phyloP scores from a whole-genome alignment of 2,329 filamentous ascomycete species.

The Xylariaceae sp. region DNA sequence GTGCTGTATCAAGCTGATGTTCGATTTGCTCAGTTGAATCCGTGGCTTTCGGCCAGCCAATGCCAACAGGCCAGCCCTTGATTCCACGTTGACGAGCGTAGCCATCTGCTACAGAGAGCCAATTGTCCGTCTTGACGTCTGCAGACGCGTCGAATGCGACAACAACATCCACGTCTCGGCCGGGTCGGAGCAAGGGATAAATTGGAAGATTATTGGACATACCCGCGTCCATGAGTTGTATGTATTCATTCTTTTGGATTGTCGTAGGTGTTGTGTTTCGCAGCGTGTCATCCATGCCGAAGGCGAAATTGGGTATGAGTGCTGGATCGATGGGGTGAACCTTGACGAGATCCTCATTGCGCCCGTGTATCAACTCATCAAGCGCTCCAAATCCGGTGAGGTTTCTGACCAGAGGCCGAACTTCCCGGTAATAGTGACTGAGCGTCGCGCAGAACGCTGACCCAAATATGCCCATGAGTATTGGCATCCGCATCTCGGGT shows the following conservation, averaged over 20 bases:
- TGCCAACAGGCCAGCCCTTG: conserved; percentile 90
- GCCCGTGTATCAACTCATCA: conserved; percentile 78
- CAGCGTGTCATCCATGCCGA: conserved; percentile 74
- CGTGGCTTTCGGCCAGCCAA: conserved; percentile 78
- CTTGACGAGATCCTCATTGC: conserved; percentile 81
- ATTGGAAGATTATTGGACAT: conserved; percentile 99
- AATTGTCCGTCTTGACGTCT: conserved; percentile 91
- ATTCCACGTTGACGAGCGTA: conserved; percentile 88
- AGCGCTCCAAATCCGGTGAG: conserved; percentile 73
- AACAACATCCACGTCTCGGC: conserved; percentile 83
- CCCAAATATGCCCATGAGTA: conserved; percentile 92
- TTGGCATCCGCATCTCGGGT: conserved; percentile 79
- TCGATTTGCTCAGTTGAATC: conserved; percentile 59
- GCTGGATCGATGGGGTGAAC: conserved; percentile 94
- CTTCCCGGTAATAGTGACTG: conserved; percentile 92
- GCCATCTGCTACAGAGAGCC: conserved; percentile 90
- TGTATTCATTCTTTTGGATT: conserved; percentile 67
- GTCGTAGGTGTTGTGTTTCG: conserved; percentile 75
- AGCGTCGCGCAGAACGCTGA: conserved; percentile 95
- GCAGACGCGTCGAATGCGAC: conserved; percentile 93
- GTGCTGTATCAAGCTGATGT: conserved; percentile 65
- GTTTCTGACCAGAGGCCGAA: conserved; percentile 75
- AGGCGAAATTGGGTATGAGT: conserved; percentile 82
- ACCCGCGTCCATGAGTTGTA: conserved; percentile 91
- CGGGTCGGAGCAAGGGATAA: conserved; percentile 86